These are phyloP conservation scores for Aspergillus puulaauensis DNA, from an alignment of 2,329 filamentous ascomycete species.

Conservation along the genomic window DNA sequence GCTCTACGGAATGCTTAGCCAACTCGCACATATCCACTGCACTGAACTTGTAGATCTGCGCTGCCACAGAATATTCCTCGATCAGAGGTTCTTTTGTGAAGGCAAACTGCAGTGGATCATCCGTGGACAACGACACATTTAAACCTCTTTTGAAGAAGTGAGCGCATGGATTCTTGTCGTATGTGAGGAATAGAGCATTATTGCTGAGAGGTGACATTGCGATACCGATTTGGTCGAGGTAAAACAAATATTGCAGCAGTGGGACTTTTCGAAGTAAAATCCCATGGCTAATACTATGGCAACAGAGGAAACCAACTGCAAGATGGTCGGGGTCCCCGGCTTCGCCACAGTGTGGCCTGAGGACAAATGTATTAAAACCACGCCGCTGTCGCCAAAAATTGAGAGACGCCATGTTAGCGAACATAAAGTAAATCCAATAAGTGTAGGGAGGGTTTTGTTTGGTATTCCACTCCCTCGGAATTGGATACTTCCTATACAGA, in stretches of 20 bases:
- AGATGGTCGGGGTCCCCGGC: constrained; percentile 96
- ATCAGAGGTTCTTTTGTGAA: constrained; percentile 98
- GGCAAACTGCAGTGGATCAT: constrained; percentile 95
- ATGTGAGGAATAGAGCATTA: constrained; percentile 93
- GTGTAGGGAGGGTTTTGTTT: constrained; percentile 97
- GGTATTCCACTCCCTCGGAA: constrained; percentile 83
- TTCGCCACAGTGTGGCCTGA: constrained; percentile 93
- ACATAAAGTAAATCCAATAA: constrained; percentile 98
- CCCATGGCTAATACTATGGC: constrained; percentile 95
- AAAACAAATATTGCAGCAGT: constrained; percentile 93
- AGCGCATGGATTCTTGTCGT: constrained; percentile 94
- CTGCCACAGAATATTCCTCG: constrained; percentile 95
- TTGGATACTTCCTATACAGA: constrained; percentile 92
- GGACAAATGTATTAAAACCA: constrained; percentile 91
- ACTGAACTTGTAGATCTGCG: constrained; percentile 96
- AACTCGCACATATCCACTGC: constrained; percentile 98
- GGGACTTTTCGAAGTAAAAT: constrained; percentile 91
- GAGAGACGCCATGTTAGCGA: constrained; percentile 87
- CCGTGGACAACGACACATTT: constrained; percentile 94
- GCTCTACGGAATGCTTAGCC: constrained; percentile 91
- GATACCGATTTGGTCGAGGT: constrained; percentile 95
- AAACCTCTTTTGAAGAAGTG: constrained; percentile 93
- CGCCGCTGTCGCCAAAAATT: constrained; percentile 88
- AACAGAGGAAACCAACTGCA: constrained; percentile 85
- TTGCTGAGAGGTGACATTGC: constrained; percentile 99